Evolutionary conservation across 352 stramenopile genomes (phyloP), one percentile per base, ranked within the genome.

Genomic region (Blastocystis hominis): DNA sequence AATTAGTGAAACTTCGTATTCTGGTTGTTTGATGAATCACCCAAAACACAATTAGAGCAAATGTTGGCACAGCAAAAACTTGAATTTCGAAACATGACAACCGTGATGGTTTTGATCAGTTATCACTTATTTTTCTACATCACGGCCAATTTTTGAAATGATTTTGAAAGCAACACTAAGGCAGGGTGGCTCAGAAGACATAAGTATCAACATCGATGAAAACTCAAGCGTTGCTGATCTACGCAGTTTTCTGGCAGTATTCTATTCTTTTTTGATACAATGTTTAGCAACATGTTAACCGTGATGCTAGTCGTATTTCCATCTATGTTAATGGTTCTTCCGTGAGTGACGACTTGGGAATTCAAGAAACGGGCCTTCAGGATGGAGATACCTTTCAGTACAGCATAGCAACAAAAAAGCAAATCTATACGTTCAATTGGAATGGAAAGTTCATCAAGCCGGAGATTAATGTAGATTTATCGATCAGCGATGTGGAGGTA

Each of bases 341-440:
- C 9, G 17, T 50, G 34, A 53, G 62, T 20, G 55, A 84, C 68
- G 47, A 17, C 24, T 4, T 17, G 36, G 24, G 7, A 36, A 15
- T 68, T 64, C 24, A 40, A 17, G 36, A 40, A 15, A 15, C 68
- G 20, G 17, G n/a, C 0, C n/a, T 68, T 34, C 13, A 3, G 2
- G 72, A 64, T 2, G 72, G 54, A 30, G 55, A 53, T 36, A 44
- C 72, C 6, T 84, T 84, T 69, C 34, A n/a, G 38, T 84, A 84
- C 46, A 53, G 68, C 44, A 30, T 68, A 24, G 30, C 54, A 7
- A 53, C 68, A n/a, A 7, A 50, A 10, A 84, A 68, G 7, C 44
- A 47, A 47, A 38, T 54, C 30, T 84, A 54, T 44, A 84, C 54
- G 36, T 84, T 84, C 34, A 53, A 84, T 36, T 84, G 46, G 17